Evolutionary conservation across 2,329 filamentous ascomycete species (phyloP), one percentile per base, ranked within the genome.

Genomic region (Chrysosporium queenslandicum): DNA sequence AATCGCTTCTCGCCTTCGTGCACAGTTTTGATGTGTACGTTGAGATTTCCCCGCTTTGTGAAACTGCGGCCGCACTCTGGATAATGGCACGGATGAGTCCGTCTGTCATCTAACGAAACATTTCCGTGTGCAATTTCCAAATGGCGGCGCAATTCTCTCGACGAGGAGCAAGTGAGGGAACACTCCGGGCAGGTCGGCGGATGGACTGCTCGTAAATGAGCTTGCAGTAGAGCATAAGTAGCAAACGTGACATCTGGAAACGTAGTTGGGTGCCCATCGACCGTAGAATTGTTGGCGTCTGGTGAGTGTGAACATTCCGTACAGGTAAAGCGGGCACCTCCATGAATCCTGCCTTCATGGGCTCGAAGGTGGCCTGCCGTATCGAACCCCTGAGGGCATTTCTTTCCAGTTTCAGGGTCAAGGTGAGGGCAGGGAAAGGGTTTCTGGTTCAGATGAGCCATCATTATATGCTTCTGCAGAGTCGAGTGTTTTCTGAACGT

Each of bases 401-500:
- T 65, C 48, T 75, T 64, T 6, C 74, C 75, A 0, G 77, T 80
- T 4, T 66, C 64, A 18, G 71, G 64, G 56, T 81, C 71, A n/a
- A 76, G 58, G 53, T 83, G 74, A 1, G 74, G 72, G 66, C 91
- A 97, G 4, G 76, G 75, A 61, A 82, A 94, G 0, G 87, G 81
- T 42, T 83, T 80, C 54, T 84, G 69, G 25, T 83, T 74, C 36
- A 91, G 71, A 66, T 97, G 91, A 11, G 82, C 83, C 8, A 80
- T 79, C 50, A 83, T 80, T 57, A 95, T 79, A 65, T 97, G 91
- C 48, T 86, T 83, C 64, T 90, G 82, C 14, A 96, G 76, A 0
- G 89, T 94, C 58, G 88, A 82, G 64, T 88, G 85, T 68, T 95
- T 96, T 56, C 91, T 80, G 67, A 96, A 97, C 18, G 80, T 81